phyloP scores from a whole-genome alignment of 2,329 filamentous ascomycete genomes.

The Trichoderma harzianum region DNA sequence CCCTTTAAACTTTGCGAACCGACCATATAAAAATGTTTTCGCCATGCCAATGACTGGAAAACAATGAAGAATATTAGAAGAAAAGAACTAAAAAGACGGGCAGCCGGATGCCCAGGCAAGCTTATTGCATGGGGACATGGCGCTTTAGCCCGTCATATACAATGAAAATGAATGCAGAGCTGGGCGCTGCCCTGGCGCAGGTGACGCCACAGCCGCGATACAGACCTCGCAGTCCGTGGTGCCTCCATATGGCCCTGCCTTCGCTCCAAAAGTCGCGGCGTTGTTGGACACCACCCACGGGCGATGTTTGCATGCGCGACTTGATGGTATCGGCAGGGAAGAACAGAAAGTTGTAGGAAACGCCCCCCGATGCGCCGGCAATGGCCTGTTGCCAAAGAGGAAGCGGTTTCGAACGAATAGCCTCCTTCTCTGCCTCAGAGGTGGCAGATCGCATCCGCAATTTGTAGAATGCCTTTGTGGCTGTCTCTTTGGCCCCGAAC shows the following conservation, averaged over 20 bases:
- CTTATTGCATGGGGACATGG: conserved; percentile 52
- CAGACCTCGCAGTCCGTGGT: conserved; percentile 77
- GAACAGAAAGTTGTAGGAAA: conserved; percentile 95
- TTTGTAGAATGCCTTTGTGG: conserved; percentile 65
- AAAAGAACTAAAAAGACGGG: not conserved
- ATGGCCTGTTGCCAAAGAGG: conserved; percentile 84
- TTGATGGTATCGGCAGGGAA: conserved; percentile 98
- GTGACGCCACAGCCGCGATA: conserved; percentile 97
- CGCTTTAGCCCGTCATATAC: conserved; percentile 84
- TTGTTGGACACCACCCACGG: conserved; percentile 54
- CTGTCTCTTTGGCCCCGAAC: conserved; percentile 89
- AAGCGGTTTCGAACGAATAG: conserved; percentile 51
- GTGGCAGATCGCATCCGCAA: conserved; percentile 45
- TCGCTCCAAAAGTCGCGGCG: conserved; percentile 71
- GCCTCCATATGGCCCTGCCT: conserved; percentile 69
- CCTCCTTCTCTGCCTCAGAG: conserved; percentile 39
- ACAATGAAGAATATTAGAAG: conserved; percentile 20
- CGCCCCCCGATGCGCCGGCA: conserved; percentile 82
- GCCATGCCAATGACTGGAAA: conserved; percentile 15
- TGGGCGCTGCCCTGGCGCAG: conserved; percentile 80
- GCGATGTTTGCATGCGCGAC: conserved; percentile 89
- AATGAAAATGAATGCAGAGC: conserved; percentile 97
- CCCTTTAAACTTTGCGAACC: not conserved
- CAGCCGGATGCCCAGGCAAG: not conserved
- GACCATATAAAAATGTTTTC: not conserved